Base-by-base conservation (phyloP, 176 grass and related monocot genomes). In the Avena eriantha region DNA sequence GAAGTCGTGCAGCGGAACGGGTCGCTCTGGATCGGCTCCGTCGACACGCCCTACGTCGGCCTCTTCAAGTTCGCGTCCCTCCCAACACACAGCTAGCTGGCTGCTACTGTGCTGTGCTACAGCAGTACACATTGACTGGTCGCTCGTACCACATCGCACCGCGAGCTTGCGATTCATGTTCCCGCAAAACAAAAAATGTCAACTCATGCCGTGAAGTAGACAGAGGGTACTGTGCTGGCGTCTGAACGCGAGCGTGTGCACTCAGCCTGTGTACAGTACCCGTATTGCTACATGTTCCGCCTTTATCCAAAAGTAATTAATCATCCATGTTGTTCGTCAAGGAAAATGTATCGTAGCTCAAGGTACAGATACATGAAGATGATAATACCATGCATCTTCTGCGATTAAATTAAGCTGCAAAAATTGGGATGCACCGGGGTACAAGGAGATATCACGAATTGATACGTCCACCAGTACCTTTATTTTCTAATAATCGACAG, bases 1-100 rank as follows among this genome's bases (percentile, higher is more conserved):
- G 96, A 98, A 84, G 96, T 95, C 8, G 34, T 86, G 16, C 88
- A 98, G 88, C 78, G 79, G 18, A 77, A 89, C 24, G 91, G 93
- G 2, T 76, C 78, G 50, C 73, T 98, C 1, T 95, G 91, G 93
- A 76, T 98, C n/a, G 96, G 96, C 15, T 98, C 96, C 4, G 81
- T 96, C 36, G 89, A 89, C 35, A 88, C 86, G 85, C 84, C 93
- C 15, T 98, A 96, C 35, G 88, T 96, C 22, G 84, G 92, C 4
- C 48, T 94, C 1, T 91, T 90, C 76, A 93, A 14, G 87, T n/a
- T 75, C 57, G 71, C 35, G 1, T 84, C 82, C 4, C 70, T 75
- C n/a, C n/a, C n/a, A 8, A 23, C 4, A 0, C 8, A 43, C 24
- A 2, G 18, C 19, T 36, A 22, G 69, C 66, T 18, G 18, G 46